Percentiles rank a stretch among this genome's conserved stretches.
Conservation (phyloP, 192 early-diverging fungal species). For the Podila epigama region DNA sequence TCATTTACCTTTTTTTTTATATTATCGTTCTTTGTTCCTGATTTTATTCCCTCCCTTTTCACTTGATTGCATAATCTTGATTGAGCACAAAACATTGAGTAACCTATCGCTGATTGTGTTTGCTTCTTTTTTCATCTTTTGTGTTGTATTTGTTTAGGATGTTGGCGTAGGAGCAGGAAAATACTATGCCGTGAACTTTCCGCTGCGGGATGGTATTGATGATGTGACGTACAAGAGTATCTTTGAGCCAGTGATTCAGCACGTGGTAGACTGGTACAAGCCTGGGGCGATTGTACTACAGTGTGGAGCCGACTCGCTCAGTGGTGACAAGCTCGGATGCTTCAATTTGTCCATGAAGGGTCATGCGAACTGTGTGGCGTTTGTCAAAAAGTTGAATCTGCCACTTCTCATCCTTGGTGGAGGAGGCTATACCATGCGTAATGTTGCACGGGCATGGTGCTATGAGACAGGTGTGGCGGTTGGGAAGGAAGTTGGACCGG, state of each 20-base stretch:
- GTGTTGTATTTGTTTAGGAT: conserved; percentile 65
- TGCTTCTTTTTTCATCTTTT: background rate
- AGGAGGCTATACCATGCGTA: conserved; percentile 97
- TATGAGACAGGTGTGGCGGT: conserved; percentile 92
- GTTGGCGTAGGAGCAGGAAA: conserved; percentile 91
- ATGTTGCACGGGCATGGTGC: conserved; percentile 93
- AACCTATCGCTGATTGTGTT: background rate
- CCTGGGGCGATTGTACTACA: conserved; percentile 93
- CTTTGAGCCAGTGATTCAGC: conserved; percentile 79
- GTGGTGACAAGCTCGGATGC: conserved; percentile 89
- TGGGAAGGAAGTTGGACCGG: conserved; percentile 64
- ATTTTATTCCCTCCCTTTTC: too few species aligned
- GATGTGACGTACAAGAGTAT: conserved; percentile 90
- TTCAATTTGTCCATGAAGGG: conserved; percentile 96
- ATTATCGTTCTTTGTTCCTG: too few species aligned
- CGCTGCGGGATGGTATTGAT: conserved; percentile 93
- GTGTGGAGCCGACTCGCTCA: conserved; percentile 96
- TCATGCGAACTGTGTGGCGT: conserved; percentile 93
- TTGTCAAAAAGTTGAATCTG: conserved; percentile 89
- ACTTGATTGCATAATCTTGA: too few species aligned
- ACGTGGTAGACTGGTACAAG: conserved; percentile 93
- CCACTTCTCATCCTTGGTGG: conserved; percentile 95
- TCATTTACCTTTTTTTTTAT: background rate
- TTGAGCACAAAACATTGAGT: too few species aligned
- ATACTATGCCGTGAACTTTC: conserved; percentile 95